A percentile compares a stretch with the other conserved stretches of the same genome.
These are phyloP conservation scores for Chytriomyces sp. DNA, from an alignment of 192 early-diverging fungal species.

Conservation along the genomic window DNA sequence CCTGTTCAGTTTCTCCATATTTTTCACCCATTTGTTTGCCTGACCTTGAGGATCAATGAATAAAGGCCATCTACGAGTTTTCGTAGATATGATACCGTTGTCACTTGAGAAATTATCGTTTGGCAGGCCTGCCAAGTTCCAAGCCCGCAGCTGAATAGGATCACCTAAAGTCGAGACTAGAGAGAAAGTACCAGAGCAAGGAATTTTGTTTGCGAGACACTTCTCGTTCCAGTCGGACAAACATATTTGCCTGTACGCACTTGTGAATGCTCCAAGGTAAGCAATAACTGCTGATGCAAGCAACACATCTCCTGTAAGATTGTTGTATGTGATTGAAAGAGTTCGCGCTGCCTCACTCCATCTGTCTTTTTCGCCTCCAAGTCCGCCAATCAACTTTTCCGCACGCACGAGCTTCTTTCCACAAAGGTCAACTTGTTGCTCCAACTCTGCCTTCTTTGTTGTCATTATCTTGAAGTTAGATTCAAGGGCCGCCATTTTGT, in stretches of 20 bases:
- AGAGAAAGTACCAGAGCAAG: slow-evolving; percentile 55
- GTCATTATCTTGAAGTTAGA: slow-evolving; percentile 55
- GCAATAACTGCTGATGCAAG: slow-evolving; percentile 61
- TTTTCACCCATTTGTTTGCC: slow-evolving; percentile 70
- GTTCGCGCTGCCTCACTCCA: slow-evolving; percentile 59
- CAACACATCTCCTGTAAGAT: slow-evolving; percentile 62
- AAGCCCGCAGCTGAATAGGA: slow-evolving; percentile 60
- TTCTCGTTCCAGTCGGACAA: slow-evolving; percentile 53
- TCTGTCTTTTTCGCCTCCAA: slow-evolving; percentile 63
- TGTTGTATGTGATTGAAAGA: slow-evolving; percentile 45
- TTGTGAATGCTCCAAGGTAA: slow-evolving; percentile 64
- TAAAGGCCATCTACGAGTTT: slow-evolving; percentile 59
- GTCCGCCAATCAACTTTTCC: slow-evolving; percentile 60
- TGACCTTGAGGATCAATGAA: slow-evolving; percentile 68
- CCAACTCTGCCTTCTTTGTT: slow-evolving; percentile 58
- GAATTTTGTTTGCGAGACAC: slow-evolving; percentile 47
- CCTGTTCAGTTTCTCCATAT: slow-evolving; percentile 61
- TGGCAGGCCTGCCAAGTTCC: slow-evolving; percentile 62
- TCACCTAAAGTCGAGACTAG: slow-evolving; percentile 56
- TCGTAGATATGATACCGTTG: slow-evolving; percentile 62
- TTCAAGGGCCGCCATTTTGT: slow-evolving; percentile 61
- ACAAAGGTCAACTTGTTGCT: slow-evolving; percentile 58
- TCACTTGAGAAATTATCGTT: slow-evolving; percentile 63
- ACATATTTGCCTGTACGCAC: slow-evolving; percentile 51
- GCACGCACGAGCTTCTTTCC: slow-evolving; percentile 59